A percentile compares a stretch with the other conserved stretches of the same genome.
These are phyloP conservation scores for Leishmania arabica DNA, from an alignment of 208 protist genomes.

Conservation along the genomic window DNA sequence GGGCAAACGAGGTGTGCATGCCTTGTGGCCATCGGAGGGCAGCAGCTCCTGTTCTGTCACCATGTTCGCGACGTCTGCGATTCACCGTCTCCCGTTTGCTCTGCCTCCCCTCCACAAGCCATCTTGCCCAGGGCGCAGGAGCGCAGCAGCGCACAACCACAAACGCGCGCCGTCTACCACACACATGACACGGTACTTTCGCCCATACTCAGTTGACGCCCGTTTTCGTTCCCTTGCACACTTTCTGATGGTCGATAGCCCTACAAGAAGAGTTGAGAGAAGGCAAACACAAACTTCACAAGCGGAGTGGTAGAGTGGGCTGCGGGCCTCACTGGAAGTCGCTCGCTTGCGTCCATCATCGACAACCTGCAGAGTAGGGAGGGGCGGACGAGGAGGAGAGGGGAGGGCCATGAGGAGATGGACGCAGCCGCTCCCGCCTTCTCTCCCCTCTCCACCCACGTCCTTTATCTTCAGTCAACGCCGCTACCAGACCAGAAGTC, in stretches of 20 bases:
- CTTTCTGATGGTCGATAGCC: neutral
- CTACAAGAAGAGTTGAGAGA: neutral
- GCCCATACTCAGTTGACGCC: neutral
- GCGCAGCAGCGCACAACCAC: neutral
- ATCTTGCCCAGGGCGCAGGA: neutral
- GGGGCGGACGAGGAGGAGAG: too few species aligned
- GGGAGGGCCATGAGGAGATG: neutral
- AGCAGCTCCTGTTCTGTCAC: neutral
- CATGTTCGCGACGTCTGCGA: neutral
- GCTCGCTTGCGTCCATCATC: neutral
- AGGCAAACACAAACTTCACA: neutral
- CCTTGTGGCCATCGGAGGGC: neutral
- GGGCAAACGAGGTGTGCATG: neutral
- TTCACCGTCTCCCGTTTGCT: neutral
- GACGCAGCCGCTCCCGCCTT: neutral
- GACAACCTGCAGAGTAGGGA: neutral
- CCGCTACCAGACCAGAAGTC: neutral
- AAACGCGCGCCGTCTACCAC: neutral
- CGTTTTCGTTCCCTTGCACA: neutral
- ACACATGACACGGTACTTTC: neutral
- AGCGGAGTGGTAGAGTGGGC: neutral
- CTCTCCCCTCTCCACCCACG: neutral
- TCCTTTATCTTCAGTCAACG: neutral
- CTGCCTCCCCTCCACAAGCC: neutral
- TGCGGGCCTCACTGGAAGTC: neutral